Evolutionary conservation across 352 stramenopile species (phyloP).

Genomic region (Phytophthora idaei): DNA sequence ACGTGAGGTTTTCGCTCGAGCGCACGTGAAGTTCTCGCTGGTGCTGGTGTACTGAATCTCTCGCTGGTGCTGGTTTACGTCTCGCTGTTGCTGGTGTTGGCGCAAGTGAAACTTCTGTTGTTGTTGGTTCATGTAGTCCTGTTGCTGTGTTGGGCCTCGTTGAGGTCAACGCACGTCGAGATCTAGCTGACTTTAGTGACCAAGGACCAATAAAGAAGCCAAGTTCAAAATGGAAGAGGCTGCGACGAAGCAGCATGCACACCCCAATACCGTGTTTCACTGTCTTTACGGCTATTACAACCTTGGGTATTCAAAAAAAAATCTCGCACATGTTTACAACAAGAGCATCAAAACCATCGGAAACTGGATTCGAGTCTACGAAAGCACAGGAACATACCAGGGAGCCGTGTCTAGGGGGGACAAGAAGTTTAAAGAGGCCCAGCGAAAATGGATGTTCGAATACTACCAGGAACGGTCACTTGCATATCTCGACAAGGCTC

Average conservation of each 20-base stretch:
- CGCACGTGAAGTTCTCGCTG: too few relatives aligned
- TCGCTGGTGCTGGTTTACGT: too few relatives aligned
- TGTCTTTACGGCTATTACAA: background rate
- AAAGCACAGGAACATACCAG: background rate
- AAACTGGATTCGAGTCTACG: background rate
- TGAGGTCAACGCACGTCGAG: too few relatives aligned
- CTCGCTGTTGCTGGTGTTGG: too few relatives aligned
- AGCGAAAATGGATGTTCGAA: background rate
- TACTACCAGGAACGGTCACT: background rate
- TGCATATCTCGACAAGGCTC: background rate
- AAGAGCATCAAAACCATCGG: background rate
- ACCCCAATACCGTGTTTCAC: background rate
- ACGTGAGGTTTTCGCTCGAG: too few relatives aligned
- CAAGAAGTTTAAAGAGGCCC: background rate
- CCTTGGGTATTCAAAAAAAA: background rate
- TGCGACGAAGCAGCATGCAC: background rate
- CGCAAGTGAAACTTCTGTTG: too few relatives aligned
- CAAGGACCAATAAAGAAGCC: too few relatives aligned
- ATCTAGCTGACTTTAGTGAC: too few relatives aligned
- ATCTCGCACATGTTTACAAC: background rate
- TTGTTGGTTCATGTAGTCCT: too few relatives aligned
- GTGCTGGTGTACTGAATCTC: too few relatives aligned
- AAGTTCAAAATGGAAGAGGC: background rate
- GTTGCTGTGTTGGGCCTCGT: too few relatives aligned
- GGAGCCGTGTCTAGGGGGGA: background rate